A percentile compares a stretch with the other conserved stretches of the same genome.
Evolutionary conservation across 352 stramenopile genomes (phyloP).

Genomic region (Globisporangium acanthophoron): DNA sequence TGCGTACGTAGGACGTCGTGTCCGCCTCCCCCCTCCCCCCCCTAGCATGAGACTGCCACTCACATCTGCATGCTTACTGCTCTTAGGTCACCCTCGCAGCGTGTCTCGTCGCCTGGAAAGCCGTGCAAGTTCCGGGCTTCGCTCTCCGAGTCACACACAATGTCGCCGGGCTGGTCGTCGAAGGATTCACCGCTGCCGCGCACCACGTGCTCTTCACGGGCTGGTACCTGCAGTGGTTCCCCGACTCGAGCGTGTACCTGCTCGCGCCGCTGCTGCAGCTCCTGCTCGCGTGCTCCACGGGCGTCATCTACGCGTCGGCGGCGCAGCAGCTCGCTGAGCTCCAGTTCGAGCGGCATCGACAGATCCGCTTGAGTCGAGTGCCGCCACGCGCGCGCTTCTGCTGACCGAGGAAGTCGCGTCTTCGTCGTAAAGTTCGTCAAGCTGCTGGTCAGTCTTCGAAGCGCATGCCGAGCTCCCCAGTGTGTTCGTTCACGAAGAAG

Average conservation of each 20-base stretch:
- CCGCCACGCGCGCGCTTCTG: conserved; percentile 5
- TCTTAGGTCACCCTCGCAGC: conserved; percentile 1
- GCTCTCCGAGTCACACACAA: conserved; percentile 2
- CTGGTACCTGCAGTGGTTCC: conserved; percentile 9
- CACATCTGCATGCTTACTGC: background rate
- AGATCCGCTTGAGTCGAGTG: background rate
- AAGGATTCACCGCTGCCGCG: background rate
- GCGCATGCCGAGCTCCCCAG: conserved; percentile 25
- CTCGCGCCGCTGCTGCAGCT: conserved; percentile 10
- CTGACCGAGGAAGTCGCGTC: background rate
- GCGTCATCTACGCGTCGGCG: conserved; percentile 6
- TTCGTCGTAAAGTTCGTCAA: background rate
- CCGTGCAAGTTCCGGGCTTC: conserved; percentile 6
- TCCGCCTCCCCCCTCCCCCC: no score
- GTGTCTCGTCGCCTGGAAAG: conserved; percentile 2
- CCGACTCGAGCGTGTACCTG: conserved; percentile 4
- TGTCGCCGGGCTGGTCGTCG: background rate
- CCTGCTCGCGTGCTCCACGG: conserved; percentile 6
- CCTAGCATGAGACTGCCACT: background rate
- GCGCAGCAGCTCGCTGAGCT: conserved; percentile 6
- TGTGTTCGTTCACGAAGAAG: conserved; percentile 24
- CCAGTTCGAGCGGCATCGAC: background rate
- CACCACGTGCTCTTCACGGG: conserved; percentile 8
- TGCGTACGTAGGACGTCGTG: conserved; percentile 11
- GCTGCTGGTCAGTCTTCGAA: conserved; percentile 41